Evolutionary conservation across 176 grass and related monocot species (phyloP), one percentile per base, ranked within the genome.

Genomic region (Coix lacrymajobi): DNA sequence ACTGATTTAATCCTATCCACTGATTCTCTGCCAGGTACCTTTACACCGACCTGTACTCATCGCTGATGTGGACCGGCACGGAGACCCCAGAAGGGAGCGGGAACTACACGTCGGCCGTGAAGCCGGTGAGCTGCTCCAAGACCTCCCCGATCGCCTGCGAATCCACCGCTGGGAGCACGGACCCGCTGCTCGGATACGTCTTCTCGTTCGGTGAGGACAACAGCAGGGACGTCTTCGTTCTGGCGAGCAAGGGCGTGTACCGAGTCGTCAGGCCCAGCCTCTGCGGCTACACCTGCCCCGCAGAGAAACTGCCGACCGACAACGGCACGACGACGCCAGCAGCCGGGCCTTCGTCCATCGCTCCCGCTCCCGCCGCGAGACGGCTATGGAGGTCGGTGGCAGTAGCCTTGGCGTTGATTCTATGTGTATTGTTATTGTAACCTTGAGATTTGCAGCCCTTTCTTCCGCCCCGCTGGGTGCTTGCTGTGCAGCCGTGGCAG

Each of bases 141-240:
- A 84, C 38, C 63, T 84, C 70, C 2, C 92, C 92, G 12, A 94
- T 94, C 49, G 64, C 83, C 40, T 94, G 92, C 1, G 89, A 94
- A 2, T 65, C 86, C 1, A 40, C 81, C 1, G 12, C 54, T 0
- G 79, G 83, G 1, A 86, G 45, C 74, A 10, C 58, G 1, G 63
- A 84, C 37, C 92, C 92, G 2, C 84, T 84, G 1, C 39, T 94
- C 17, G 92, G 89, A 11, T 94, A 94, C 46, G 64, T 94, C 1
- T 94, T 86, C 72, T 93, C 96, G 8, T 98, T 93, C 14, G 96
- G 96, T 6, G 90, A 93, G 84, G 96, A 95, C 76, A 98, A 88
- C 66, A 91, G 34, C 67, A 93, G 86, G 85, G 96, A 98, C 1
- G 62, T 93, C 12, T 93, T 88, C 60, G 6, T 98, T 9, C 28